These are phyloP conservation scores for Venturia asperata DNA, from an alignment of 2,329 filamentous ascomycete species.

Conservation along the genomic window DNA sequence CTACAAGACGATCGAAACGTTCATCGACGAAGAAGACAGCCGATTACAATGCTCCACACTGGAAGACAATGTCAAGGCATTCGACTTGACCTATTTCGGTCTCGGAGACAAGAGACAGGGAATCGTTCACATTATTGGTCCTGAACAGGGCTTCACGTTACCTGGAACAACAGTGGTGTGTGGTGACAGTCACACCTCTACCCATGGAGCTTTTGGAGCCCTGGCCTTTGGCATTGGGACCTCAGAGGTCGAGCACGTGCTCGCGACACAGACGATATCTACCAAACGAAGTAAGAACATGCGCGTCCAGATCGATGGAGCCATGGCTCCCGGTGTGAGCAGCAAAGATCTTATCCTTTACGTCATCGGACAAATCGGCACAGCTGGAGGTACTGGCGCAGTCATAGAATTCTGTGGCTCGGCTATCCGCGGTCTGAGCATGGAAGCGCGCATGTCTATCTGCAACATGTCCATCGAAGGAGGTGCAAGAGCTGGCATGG, in stretches of 20 bases:
- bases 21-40: conserved; percentile 92
- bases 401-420: conserved; percentile 98
- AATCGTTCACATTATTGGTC: conserved; percentile 96
- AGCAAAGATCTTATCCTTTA: conserved; percentile 94
- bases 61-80: conserved; percentile 95
- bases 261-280: conserved; percentile 92
- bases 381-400: conserved; percentile 85
- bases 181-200: conserved; percentile 96
- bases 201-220: conserved; percentile 91
- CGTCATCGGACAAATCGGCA: conserved; percentile 88
- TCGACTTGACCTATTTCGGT: conserved; percentile 94
- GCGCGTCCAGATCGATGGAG: conserved; percentile 90
- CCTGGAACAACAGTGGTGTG: conserved; percentile 96
- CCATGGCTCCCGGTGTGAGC: conserved; percentile 82
- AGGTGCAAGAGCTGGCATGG: conserved; percentile 91
- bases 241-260: conserved; percentile 95
- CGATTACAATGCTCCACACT: conserved; percentile 89
- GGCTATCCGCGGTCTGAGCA: conserved; percentile 79
- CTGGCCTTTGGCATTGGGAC: conserved; percentile 97
- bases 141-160: conserved; percentile 96
- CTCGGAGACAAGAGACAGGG: conserved; percentile 94
- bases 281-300: conserved; percentile 98
- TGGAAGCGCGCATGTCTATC: conserved; percentile 98
- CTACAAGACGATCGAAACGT: conserved; percentile 87
- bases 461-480: conserved; percentile 99